phyloP scores from a whole-genome alignment of 768 basidiomycete species.

The Kondoa subrosea region DNA sequence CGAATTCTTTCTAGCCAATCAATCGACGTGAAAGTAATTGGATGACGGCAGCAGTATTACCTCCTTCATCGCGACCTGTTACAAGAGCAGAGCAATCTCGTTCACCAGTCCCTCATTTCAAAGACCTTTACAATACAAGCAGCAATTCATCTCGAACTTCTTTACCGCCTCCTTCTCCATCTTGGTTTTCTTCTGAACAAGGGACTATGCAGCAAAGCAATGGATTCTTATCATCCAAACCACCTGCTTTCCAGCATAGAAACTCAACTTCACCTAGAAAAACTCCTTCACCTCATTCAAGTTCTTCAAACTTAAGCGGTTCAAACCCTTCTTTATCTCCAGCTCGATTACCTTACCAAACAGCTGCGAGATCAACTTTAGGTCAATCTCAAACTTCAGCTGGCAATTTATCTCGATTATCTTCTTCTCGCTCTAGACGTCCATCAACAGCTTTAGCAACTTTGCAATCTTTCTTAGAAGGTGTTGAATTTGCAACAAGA shows the following conservation, averaged over 20 bases:
- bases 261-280: not conserved
- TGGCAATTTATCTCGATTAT: conserved; percentile 15
- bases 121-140: not conserved
- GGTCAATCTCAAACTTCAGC: not conserved
- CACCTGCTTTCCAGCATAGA: not conserved
- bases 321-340: not conserved
- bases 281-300: not conserved
- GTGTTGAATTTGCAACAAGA: conserved; percentile 38
- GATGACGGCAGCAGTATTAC: too few relatives aligned
- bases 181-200: not conserved
- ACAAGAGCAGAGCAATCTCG: too few relatives aligned
- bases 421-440: conserved; percentile 26
- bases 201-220: not conserved
- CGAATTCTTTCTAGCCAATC: too few relatives aligned
- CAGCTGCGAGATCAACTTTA: not conserved
- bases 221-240: not conserved
- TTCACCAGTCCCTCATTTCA: not conserved
- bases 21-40: too few relatives aligned
- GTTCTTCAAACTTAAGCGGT: not conserved
- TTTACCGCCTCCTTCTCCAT: not conserved
- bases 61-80: not conserved
- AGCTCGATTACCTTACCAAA: not conserved
- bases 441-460: conserved; percentile 36
- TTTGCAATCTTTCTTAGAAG: conserved; percentile 61
- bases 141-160: not conserved